phyloP scores from a whole-genome alignment of 2,329 filamentous ascomycete genomes.

The Trichoderma semiorbis region DNA sequence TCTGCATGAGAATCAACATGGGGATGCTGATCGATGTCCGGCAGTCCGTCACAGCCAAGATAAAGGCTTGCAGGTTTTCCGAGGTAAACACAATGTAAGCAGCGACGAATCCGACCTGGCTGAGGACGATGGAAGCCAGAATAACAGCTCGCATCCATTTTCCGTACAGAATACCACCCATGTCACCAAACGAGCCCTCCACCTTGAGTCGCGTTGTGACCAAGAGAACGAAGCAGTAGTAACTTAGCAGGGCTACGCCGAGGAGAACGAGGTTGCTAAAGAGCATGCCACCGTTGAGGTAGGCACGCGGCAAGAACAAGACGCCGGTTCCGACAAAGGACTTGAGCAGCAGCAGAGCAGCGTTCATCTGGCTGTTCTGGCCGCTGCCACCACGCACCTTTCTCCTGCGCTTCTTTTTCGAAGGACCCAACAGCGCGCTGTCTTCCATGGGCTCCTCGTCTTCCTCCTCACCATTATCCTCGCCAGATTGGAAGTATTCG shows the following conservation, averaged over 20 bases:
- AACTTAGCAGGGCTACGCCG: conserved; percentile 79
- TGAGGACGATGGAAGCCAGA: conserved; percentile 86
- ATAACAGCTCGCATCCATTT: conserved; percentile 86
- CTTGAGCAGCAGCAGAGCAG: conserved; percentile 83
- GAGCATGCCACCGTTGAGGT: conserved; percentile 93
- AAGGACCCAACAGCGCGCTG: conserved; percentile 76
- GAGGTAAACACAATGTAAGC: conserved; percentile 97
- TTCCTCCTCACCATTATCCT: conserved; percentile 60
- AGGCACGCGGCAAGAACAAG: conserved; percentile 86
- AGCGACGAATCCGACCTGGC: conserved; percentile 90
- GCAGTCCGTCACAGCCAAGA: conserved; percentile 87
- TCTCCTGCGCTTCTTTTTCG: conserved; percentile 68
- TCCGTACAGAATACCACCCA: conserved; percentile 88
- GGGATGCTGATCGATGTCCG: conserved; percentile 80
- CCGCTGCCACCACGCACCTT: conserved; percentile 71
- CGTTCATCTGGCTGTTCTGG: conserved; percentile 73
- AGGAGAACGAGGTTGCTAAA: conserved; percentile 94
- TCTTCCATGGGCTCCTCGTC: conserved; percentile 83
- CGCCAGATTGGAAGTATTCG: conserved; percentile 85
- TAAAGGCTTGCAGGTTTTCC: conserved; percentile 92
- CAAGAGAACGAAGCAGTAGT: conserved; percentile 95
- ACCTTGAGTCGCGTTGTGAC: conserved; percentile 82
- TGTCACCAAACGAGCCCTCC: conserved; percentile 95
- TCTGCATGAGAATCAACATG: conserved; percentile 88
- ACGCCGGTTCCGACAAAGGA: conserved; percentile 98